Base-by-base conservation (phyloP, 2,329 filamentous ascomycete species). In the Ophiostoma novo-ulmi region DNA sequence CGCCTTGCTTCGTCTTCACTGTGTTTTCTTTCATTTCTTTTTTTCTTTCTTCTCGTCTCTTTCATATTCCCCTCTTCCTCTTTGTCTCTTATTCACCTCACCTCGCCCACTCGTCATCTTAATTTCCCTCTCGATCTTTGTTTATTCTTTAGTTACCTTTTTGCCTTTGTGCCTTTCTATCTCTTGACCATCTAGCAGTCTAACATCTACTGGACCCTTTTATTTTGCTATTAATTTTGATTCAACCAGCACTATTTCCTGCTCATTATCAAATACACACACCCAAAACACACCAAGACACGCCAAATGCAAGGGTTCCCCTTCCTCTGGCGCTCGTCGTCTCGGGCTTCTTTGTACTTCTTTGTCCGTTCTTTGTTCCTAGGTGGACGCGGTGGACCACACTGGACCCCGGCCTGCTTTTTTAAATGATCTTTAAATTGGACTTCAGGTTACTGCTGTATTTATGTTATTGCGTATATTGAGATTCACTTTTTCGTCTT, bases 281-380 rank as follows among this genome's bases (percentile, higher is more conserved):
- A 58, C 52, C n/a, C 14, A 14, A 10, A 58, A 2, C 52, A 26
- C 52, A 22, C 48, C n/a, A 8, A 6, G 22, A 6, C 11, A 55
- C n/a, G 26, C 52, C n/a, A 58, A 58, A 17, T 48, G 52, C 52
- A 58, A 58, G 52, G 52, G 52, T 58, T 58, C 52, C 52, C 52
- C 52, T 58, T 58, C 52, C 52, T 58, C 52, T 58, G 52, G 52
- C 52, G 52, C n/a, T 58, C 52, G 22, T 14, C 7, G 5, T 35
- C 31, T 4, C 10, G 4, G 58, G 7, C 26, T 64, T 64, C 58
- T 68, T 48, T 55, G n/a, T 70, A 11, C 22, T 52, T 70, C 14
- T 31, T 41, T 55, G 38, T 35, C 55, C 20, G 38, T 35, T 39
- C 13, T 55, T 52, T 65, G 63, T 65, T 63, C 63, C 63, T 65